These are phyloP conservation scores for Bisporella sp. DNA, from an alignment of 2,329 filamentous ascomycete species.

Conservation along the genomic window DNA sequence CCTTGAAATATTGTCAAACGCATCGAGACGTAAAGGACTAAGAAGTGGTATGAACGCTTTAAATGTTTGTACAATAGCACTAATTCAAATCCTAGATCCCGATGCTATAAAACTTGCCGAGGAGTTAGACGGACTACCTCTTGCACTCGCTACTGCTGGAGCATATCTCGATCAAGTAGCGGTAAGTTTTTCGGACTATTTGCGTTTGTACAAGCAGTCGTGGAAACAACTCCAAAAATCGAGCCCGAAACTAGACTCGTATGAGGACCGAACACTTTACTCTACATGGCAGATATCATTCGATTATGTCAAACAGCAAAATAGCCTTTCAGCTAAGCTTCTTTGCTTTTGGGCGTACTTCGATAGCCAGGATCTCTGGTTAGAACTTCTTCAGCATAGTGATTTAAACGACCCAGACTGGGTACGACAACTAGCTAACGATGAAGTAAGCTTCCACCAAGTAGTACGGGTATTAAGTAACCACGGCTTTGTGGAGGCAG, in stretches of 20 bases:
- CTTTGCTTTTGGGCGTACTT: constrained; percentile 23
- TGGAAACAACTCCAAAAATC: constrained; percentile 30
- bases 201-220: constrained; percentile 31
- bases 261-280: no score
- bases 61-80: background rate
- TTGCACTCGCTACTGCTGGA: constrained; percentile 29
- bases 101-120: background rate
- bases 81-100: constrained; percentile 1
- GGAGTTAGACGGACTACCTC: constrained; percentile 36
- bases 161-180: no score
- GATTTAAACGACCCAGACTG: constrained; percentile 11
- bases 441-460: background rate
- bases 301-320: constrained; percentile 22
- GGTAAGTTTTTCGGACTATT: constrained; percentile 23
- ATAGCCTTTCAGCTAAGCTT: constrained; percentile 16
- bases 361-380: constrained; percentile 38
- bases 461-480: constrained; percentile 30
- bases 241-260: constrained; percentile 24
- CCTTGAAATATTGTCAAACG: constrained; percentile 7
- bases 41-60: constrained; percentile 2
- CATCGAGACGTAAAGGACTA: constrained; percentile 6
- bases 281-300: no score
- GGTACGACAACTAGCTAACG: constrained; percentile 13
- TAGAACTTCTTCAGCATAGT: constrained; percentile 31
- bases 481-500: constrained; percentile 10